Evolutionary conservation across 2,329 filamentous ascomycete species (phyloP), one percentile per base, ranked within the genome.

Genomic region (Beauveria brongniartii): DNA sequence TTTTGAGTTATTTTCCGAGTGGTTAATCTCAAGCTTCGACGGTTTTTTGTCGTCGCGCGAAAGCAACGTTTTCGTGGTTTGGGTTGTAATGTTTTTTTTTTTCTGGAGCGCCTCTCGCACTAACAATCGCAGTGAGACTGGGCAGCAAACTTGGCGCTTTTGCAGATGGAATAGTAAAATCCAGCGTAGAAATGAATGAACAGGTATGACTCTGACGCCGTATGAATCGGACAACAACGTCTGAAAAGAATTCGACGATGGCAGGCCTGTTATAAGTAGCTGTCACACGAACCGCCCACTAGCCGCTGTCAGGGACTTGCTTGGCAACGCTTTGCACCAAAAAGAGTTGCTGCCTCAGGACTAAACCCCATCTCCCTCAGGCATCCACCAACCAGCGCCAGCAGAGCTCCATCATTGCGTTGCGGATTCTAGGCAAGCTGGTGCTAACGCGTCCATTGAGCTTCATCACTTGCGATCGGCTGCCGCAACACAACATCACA

Each of bases 371-470:
- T 30, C n/a, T 16, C 41, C 55, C 30, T 55, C 51, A 55, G 59
- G 43, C 59, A 61, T 14, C 58, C 26, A 50, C 44, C 30, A 22
- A 22, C 44, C 43, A 60, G 50, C 51, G 44, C 43, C 52, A 50
- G 37, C 59, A 44, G 44, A 55, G 43, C 59, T 55, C 59, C 48
- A 58, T 41, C 54, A 61, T 64, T 61, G 58, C 55, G 62, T 54
- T 62, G 58, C 60, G 65, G 68, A 69, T 71, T 77, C 75, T 67
- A 78, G 76, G 76, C 76, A 78, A 78, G 76, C 76, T 78, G 67
- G 70, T 72, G 74, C 75, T 75, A 74, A 78, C 76, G 75, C 76
- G 75, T 77, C 59, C 59, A 52, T 56, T 52, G 53, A 61, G 52
- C 44, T 44, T 56, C 46, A 61, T 52, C 52, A 61, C 46, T 56